Conservation (phyloP, 495 filamentous ascomycete species). For the Tuber calosporum region DNA sequence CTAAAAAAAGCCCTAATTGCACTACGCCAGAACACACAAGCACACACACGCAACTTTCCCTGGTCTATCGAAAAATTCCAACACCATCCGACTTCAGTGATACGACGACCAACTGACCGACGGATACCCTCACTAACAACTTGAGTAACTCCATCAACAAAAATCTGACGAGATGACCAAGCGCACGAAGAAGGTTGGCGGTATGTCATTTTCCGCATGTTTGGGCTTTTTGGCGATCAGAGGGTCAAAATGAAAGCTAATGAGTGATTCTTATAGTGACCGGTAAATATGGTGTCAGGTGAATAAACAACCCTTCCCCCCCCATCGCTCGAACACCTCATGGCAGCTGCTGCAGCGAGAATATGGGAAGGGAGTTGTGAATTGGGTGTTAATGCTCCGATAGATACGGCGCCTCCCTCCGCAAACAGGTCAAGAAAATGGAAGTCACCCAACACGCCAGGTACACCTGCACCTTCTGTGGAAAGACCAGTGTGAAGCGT, state of each 20-base stretch:
- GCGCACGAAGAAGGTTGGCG: conserved; percentile 97
- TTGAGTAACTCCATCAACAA: conserved; percentile 20
- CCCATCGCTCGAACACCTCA: neutral
- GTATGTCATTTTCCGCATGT: conserved; percentile 44
- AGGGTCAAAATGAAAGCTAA: conserved; percentile 3
- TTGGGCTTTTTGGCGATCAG: neutral
- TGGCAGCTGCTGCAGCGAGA: neutral
- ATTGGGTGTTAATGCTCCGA: conserved; percentile 14
- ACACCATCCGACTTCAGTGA: neutral
- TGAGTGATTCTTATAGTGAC: conserved; percentile 46
- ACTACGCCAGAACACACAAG: conserved; percentile 11
- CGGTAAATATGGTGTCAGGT: conserved; percentile 65
- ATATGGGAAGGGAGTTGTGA: conserved; percentile 14
- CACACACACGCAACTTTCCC: conserved; percentile 4
- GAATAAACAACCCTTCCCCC: conserved; percentile 45
- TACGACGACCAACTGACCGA: conserved; percentile 19
- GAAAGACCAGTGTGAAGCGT: conserved; percentile 88
- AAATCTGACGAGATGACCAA: conserved; percentile 74
- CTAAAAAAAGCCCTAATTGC: conserved; percentile 15
- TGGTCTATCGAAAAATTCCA: neutral
- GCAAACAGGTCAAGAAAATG: conserved; percentile 99
- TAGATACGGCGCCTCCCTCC: conserved; percentile 98
- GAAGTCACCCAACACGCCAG: conserved; percentile 94
- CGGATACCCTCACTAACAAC: conserved; percentile 21
- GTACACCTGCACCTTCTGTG: conserved; percentile 93